Evolutionary conservation across 2,329 filamentous ascomycete genomes (phyloP), one percentile per base, ranked within the genome.

Genomic region (Sarocladium oryzae): DNA sequence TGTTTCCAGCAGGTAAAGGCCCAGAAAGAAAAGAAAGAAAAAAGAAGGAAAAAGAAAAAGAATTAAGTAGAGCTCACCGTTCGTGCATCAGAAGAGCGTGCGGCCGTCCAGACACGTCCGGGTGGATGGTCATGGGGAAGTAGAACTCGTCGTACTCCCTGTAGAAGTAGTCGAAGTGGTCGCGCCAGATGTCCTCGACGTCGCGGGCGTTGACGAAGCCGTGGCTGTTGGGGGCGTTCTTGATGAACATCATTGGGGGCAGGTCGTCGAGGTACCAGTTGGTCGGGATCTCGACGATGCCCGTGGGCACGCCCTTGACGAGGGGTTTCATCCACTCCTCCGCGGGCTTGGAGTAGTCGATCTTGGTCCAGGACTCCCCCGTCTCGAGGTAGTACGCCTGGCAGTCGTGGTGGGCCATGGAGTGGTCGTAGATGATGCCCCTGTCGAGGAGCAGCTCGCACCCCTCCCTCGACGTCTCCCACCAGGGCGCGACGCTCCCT

Each of bases 91-190:
- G 68, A 24, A 89, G 58, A 0, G 82, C 86, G 65, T 89, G 86
- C 1, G 86, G 86, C 16, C 84, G 74, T 0, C 86, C 86, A 2
- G 78, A 83, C 0, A 86, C 82, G 59, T 89, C 86, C 0, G 86
- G 86, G 63, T 89, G 86, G 32, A 89, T 84, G 0, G 86, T 89
- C 65, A 89, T 85, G 0, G 86, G 85, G 58, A 89, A 89, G 50
- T 88, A 78, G 55, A 89, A 89, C 57, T 87, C 83, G 57, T 89
- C 85, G 55, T 88, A 85, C 64, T 89, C 84, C 24, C 85, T 73
- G 63, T 89, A 89, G 60, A 86, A 88, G 66, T 88, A 89, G 58
- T 84, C 77, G 53, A 86, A 86, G 56, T 85, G 81, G 54, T 85
- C 80, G 45, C 76, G 69, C 82, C 81, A 85, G 30, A 85, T 74